Evolutionary conservation across 208 protist species (phyloP), one percentile per base, ranked within the genome.

Genomic region (Leishmania guyanensis): DNA sequence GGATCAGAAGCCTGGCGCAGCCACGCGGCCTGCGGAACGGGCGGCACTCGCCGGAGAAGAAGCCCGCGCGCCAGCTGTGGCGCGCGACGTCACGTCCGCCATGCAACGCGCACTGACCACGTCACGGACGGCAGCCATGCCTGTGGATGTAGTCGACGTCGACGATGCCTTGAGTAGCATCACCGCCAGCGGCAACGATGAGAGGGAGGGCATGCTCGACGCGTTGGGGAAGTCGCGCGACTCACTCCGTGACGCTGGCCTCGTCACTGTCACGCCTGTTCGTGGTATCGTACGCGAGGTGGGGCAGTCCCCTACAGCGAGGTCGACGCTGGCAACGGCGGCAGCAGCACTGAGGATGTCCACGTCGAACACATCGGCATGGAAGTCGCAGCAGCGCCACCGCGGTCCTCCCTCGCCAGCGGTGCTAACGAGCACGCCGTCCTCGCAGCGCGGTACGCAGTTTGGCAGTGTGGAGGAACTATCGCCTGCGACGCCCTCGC

Each of bases 121-220:
- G 4, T 48, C 77, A 51, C 39, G n/a, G 50, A 51, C 60, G 0
- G 66, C 77, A 16, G n/a, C 17, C 9, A 53, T 36, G 39, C 50
- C 14, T 29, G 71, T 60, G 68, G 64, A 53, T 10, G 78, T 81
- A 29, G 68, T 81, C n/a, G 78, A 81, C 58, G 78, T 81, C 29
- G 78, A 81, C 68, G 20, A 58, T 9, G 46, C 12, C 50, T 33
- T 4, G 10, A 81, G 69, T 33, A 76, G 53, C 51, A 69, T 5
- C 22, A 70, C 58, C 58, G 5, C 12, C 58, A 64, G 58, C 5
- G 5, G 68, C 43, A 8, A 12, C 20, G 39, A 72, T 0, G 17
- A 8, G 46, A 48, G 33, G 36, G 36, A 70, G 14, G 43, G 22
- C 8, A 20, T 33, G 43, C 43, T 53, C 14, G 43, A 3, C 36